Percentiles rank a stretch among this genome's conserved stretches.
These are phyloP conservation scores for Eimeria necatrix DNA, from an alignment of 169 alveolate genomes.

Conservation along the genomic window DNA sequence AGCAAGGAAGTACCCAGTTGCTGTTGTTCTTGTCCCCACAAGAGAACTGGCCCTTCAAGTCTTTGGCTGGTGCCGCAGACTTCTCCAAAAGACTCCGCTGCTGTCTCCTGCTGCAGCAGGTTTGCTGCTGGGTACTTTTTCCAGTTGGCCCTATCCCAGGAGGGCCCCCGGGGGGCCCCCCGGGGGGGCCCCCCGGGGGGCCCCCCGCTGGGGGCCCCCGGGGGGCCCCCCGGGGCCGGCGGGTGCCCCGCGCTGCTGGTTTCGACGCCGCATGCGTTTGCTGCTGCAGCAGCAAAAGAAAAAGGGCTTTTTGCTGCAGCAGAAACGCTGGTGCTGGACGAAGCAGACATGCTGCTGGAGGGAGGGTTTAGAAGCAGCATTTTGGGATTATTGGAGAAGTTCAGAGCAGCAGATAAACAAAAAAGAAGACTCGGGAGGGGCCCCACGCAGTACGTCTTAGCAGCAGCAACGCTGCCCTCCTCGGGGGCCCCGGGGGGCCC, in stretches of 20 bases:
- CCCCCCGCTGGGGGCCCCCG: background rate
- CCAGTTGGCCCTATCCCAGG: slow-evolving; percentile 56
- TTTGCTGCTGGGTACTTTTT: slow-evolving; percentile 56
- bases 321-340: slow-evolving; percentile 57
- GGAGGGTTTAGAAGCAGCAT: slow-evolving; percentile 44
- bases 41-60: slow-evolving; percentile 72
- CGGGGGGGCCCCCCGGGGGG: background rate
- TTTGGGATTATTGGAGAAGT: slow-evolving; percentile 25
- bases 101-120: slow-evolving; percentile 40
- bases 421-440: background rate
- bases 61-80: slow-evolving; percentile 52
- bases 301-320: background rate
- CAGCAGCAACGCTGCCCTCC: slow-evolving; percentile 57
- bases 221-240: background rate
- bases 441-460: slow-evolving; percentile 61
- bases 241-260: background rate
- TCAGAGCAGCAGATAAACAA: slow-evolving; percentile 38
- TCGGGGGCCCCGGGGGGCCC: slow-evolving; percentile 12
- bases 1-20: slow-evolving; percentile 68
- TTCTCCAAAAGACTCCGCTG: background rate
- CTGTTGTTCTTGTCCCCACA: slow-evolving; percentile 44
- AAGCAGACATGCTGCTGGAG: slow-evolving; percentile 77
- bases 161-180: no score
- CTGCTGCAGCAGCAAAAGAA: background rate
- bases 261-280: slow-evolving; percentile 24